A percentile compares a stretch with the other conserved stretches of the same genome.
phyloP scores from a whole-genome alignment of 768 basidiomycete species.

The Boletus bicolor region DNA sequence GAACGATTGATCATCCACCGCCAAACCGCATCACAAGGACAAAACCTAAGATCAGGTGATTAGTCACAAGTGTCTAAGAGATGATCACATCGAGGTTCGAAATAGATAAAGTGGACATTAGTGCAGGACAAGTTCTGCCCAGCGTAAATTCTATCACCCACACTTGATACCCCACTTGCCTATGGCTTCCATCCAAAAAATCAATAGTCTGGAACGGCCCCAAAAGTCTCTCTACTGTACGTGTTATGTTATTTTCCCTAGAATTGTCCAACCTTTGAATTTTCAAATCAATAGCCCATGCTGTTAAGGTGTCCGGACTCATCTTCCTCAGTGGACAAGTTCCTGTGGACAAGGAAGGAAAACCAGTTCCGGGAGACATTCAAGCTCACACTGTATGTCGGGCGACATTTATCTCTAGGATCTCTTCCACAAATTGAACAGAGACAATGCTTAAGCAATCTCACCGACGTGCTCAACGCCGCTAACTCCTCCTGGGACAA shows the following conservation, averaged over 20 bases:
- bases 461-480: slow-evolving; percentile 50
- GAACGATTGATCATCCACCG: background rate
- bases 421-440: slow-evolving; percentile 20
- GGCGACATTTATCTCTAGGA: background rate
- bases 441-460: slow-evolving; percentile 57
- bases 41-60: slow-evolving; percentile 1
- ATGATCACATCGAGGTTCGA: background rate
- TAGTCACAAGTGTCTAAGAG: background rate
- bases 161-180: background rate
- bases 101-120: slow-evolving; percentile 4
- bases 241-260: background rate
- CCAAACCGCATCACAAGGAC: background rate
- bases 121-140: background rate
- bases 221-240: slow-evolving; percentile 13
- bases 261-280: background rate
- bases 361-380: slow-evolving; percentile 53
- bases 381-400: slow-evolving; percentile 54
- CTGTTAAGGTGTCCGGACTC: slow-evolving; percentile 53
- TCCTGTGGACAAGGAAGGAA: slow-evolving; percentile 47
- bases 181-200: slow-evolving; percentile 52
- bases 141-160: background rate
- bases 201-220: slow-evolving; percentile 49
- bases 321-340: slow-evolving; percentile 63
- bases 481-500: slow-evolving; percentile 61
- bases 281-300: slow-evolving; percentile 41